A percentile compares a stretch with the other conserved stretches of the same genome.
Conservation (phyloP, 441 rosid species). For the Syzygium malaccense region DNA sequence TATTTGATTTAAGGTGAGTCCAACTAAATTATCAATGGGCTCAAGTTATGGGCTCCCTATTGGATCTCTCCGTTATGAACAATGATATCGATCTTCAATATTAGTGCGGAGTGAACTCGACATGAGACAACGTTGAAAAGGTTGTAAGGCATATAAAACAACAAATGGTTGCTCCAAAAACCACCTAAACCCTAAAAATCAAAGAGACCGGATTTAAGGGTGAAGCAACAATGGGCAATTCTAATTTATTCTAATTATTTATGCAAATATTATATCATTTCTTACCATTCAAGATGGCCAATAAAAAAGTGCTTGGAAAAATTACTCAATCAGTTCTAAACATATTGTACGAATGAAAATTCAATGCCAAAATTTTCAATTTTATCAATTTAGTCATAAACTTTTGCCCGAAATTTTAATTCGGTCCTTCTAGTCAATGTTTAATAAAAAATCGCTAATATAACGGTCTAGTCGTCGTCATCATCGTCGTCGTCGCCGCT, state of each 20-base stretch:
- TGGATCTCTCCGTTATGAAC: neutral
- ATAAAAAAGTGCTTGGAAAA: neutral
- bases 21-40: too few relatives aligned
- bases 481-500: rapidly evolving
- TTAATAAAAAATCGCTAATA: neutral
- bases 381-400: neutral
- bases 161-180: too few relatives aligned
- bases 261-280: too few relatives aligned
- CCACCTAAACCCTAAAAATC: too few relatives aligned
- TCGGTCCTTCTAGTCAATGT: neutral
- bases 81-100: too few relatives aligned
- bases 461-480: neutral
- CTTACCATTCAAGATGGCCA: neutral
- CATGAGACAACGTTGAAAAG: neutral
- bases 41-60: too few relatives aligned
- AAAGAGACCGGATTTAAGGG: too few relatives aligned
- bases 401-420: neutral
- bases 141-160: neutral
- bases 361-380: neutral
- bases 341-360: neutral
- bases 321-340: neutral
- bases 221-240: too few relatives aligned
- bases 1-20: too few relatives aligned
- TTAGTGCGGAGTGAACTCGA: too few relatives aligned
- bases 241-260: too few relatives aligned